Base-by-base conservation (phyloP, 2,329 filamentous ascomycete genomes). In the Colletotrichum agaves region DNA sequence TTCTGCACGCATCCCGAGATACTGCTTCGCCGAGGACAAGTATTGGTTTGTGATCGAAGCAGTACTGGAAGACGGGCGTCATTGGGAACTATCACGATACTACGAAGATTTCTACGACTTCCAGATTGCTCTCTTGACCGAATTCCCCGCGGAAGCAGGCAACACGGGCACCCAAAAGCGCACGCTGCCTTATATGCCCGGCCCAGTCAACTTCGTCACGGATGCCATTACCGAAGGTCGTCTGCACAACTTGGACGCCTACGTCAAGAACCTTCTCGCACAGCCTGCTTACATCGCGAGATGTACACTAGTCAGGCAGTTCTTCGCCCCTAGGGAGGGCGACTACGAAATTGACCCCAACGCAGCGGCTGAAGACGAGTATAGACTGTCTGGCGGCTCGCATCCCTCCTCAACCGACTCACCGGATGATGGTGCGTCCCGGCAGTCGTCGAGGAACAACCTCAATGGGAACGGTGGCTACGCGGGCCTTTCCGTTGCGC, bases 31-130 rank as follows among this genome's bases (percentile, higher is more conserved):
- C 67, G 95, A 98, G 76, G 94, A 98, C 73, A 98, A 98, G 78
- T 98, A 98, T 80, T 98, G 96, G 93, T 99, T 98, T 75, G 93
- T 98, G 61, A 95, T 99, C 67, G 94, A 98, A 78, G 93, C 93
- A 23, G 87, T 91, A 74, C 88, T 98, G 78, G 93, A 97, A 75
- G 94, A 98, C 76, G 94, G 94, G 53, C 88, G 93, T 52, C 91
- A 93, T 75, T 98, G 94, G 94, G 94, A 98, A 77, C 83, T 99
- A 56, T 95, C 93, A 43, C 90, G 96, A 70, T 96, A 97, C 76
- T 99, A 99, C 76, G 94, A 98, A 78, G 96, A 98, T 81, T 99
- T 99, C 77, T 99, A 98, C 81, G 96, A 98, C 78, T 95, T 98
- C 78, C 96, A 99, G 78, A 98, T 98, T 75, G 93, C 94, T 35